Percentiles rank a stretch among this genome's conserved stretches.
Conservation (phyloP, 768 basidiomycete species). For the Psilocybe azurescens region DNA sequence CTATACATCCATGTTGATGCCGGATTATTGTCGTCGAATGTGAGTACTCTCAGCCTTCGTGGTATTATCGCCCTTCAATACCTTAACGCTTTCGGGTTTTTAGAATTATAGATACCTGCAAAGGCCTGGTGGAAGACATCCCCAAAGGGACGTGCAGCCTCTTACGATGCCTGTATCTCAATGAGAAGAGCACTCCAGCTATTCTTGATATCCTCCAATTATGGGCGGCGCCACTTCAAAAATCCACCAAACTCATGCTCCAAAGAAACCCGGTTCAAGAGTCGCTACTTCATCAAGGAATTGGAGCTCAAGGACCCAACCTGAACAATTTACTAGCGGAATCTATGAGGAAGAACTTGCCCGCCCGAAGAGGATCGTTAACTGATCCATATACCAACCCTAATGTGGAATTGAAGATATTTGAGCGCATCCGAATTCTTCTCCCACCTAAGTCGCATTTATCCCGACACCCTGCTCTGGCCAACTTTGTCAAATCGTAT, state of each 20-base stretch:
- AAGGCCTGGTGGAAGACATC: conserved; percentile 18
- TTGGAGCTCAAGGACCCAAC: background rate
- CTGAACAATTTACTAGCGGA: background rate
- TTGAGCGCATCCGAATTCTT: conserved; percentile 11
- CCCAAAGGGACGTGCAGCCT: conserved; percentile 3
- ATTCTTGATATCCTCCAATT: conserved; percentile 22
- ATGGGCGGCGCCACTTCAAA: conserved; percentile 25
- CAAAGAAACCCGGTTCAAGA: conserved; percentile 8
- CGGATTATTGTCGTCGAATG: conserved; percentile 23
- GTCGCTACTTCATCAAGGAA: background rate
- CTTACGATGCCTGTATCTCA: conserved; percentile 11
- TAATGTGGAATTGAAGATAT: conserved; percentile 15
- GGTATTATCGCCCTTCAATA: background rate
- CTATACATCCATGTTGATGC: conserved; percentile 22
- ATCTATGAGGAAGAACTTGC: conserved; percentile 3
- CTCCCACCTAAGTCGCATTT: conserved; percentile 21
- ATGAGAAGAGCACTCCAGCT: conserved; percentile 9
- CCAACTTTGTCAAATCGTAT: conserved; percentile 13
- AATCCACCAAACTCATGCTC: conserved; percentile 18
- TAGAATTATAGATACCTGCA: conserved; percentile 16
- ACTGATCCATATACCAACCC: conserved; percentile 18
- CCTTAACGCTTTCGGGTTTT: background rate
- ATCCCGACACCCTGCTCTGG: conserved; percentile 18
- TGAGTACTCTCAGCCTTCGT: conserved; percentile 6
- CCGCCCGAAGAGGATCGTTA: background rate